Evolutionary conservation across 768 basidiomycete genomes (phyloP).

Genomic region (Suillus bovinus): DNA sequence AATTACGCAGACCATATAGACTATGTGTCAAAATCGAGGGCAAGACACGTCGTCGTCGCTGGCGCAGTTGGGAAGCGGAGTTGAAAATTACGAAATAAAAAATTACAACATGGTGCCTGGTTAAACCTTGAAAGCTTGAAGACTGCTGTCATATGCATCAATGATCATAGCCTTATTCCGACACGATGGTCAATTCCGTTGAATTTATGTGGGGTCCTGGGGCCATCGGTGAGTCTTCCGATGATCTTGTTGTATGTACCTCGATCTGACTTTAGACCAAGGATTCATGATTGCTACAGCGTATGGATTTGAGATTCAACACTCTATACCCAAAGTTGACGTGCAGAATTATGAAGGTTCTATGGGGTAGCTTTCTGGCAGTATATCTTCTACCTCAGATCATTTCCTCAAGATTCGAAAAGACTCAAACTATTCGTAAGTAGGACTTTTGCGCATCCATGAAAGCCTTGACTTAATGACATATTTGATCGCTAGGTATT

Average conservation of each 20-base stretch:
- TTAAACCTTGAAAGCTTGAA: too few relatives aligned
- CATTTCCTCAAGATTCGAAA: slow-evolving; percentile 18
- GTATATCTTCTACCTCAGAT: slow-evolving; percentile 18
- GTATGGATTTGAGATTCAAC: slow-evolving; percentile 12
- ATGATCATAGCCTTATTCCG: not conserved
- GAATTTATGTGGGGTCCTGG: slow-evolving; percentile 16
- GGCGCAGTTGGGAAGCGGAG: not conserved
- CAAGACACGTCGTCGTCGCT: too few relatives aligned
- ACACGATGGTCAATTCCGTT: slow-evolving; percentile 12
- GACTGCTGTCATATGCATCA: not conserved
- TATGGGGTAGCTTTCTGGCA: slow-evolving; percentile 22
- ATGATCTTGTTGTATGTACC: not conserved
- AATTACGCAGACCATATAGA: too few relatives aligned
- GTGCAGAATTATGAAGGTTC: slow-evolving; percentile 12
- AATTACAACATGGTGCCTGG: too few relatives aligned
- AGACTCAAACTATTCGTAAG: slow-evolving; percentile 19
- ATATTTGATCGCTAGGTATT: not conserved
- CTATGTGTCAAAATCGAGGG: too few relatives aligned
- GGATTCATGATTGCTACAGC: slow-evolving; percentile 15
- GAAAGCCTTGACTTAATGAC: not conserved
- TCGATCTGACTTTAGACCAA: not conserved
- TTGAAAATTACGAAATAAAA: not conserved
- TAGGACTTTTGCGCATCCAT: too few relatives aligned
- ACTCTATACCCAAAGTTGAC: not conserved
- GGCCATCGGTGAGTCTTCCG: slow-evolving; percentile 17